A percentile compares a stretch with the other conserved stretches of the same genome.
These are phyloP conservation scores for Mycena polygramma DNA, from an alignment of 768 basidiomycete species.

Conservation along the genomic window DNA sequence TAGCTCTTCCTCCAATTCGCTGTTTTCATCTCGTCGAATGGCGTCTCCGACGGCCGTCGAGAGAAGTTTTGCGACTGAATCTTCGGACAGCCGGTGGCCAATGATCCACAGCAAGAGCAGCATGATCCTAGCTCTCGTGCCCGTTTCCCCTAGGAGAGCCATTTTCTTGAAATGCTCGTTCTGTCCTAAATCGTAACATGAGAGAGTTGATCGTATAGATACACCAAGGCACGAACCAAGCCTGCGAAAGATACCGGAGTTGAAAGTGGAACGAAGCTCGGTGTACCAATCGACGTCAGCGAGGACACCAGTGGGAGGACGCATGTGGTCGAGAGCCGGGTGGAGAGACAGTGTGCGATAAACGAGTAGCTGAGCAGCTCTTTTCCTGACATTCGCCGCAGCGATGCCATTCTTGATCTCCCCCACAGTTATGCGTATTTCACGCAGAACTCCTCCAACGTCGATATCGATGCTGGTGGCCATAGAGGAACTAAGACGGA, in stretches of 20 bases:
- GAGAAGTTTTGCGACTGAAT: conserved; percentile 32
- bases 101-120: conserved; percentile 42
- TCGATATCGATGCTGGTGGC: conserved; percentile 7
- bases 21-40: conserved; percentile 6
- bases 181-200: conserved; percentile 12
- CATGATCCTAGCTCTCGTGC: conserved; percentile 40
- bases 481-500: neutral
- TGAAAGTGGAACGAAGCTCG: too few relatives aligned
- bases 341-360: conserved; percentile 39
- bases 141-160: conserved; percentile 34
- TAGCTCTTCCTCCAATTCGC: conserved; percentile 24
- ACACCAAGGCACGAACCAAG: neutral
- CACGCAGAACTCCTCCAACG: conserved; percentile 1
- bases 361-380: conserved; percentile 36
- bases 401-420: conserved; percentile 10
- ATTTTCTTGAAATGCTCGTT: conserved; percentile 40
- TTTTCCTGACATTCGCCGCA: too few relatives aligned
- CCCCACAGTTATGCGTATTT: conserved; percentile 10
- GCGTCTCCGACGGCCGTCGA: conserved; percentile 39
- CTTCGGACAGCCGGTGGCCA: conserved; percentile 39
- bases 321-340: conserved; percentile 39
- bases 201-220: neutral
- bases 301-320: conserved; percentile 36
- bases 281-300: too few relatives aligned
- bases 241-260: conserved; percentile 6